Conservation (phyloP, 495 filamentous ascomycete species). For the Lepidopterella palustris region DNA sequence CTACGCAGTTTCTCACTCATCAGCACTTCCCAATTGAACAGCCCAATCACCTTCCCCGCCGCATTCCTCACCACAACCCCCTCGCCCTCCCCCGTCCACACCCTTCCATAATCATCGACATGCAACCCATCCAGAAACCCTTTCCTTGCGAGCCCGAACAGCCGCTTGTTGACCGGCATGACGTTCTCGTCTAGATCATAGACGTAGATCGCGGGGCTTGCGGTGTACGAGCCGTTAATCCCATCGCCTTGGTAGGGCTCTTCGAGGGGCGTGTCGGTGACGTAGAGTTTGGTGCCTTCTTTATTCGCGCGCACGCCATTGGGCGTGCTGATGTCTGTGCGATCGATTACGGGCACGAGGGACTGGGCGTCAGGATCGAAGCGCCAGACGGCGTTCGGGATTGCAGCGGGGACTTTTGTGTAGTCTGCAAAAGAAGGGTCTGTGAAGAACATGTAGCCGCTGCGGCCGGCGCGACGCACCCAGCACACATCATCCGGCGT, state of each 20-base stretch:
- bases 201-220: neutral
- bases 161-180: slow-evolving; percentile 7
- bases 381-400: slow-evolving; percentile 42
- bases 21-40: slow-evolving; percentile 3
- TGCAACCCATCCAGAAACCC: slow-evolving; percentile 12
- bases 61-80: slow-evolving; percentile 10
- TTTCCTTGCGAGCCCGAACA: slow-evolving; percentile 5
- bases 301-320: slow-evolving; percentile 41
- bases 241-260: neutral
- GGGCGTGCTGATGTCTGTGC: slow-evolving; percentile 17
- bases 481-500: slow-evolving; percentile 19
- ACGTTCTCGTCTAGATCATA: slow-evolving; percentile 6
- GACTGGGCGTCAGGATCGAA: slow-evolving; percentile 33
- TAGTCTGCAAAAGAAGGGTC: slow-evolving; percentile 44
- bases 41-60: slow-evolving; percentile 10
- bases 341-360: slow-evolving; percentile 22
- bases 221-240: neutral
- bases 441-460: slow-evolving; percentile 48
- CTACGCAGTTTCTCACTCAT: neutral
- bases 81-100: slow-evolving; percentile 14
- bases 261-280: slow-evolving; percentile 30
- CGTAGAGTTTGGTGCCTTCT: slow-evolving; percentile 36
- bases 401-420: slow-evolving; percentile 40
- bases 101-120: slow-evolving; percentile 11
- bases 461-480: slow-evolving; percentile 20